A percentile compares a stretch with the other conserved stretches of the same genome.
Evolutionary conservation across 2,329 filamentous ascomycete genomes (phyloP).

Genomic region (Xylariaceae sp.): DNA sequence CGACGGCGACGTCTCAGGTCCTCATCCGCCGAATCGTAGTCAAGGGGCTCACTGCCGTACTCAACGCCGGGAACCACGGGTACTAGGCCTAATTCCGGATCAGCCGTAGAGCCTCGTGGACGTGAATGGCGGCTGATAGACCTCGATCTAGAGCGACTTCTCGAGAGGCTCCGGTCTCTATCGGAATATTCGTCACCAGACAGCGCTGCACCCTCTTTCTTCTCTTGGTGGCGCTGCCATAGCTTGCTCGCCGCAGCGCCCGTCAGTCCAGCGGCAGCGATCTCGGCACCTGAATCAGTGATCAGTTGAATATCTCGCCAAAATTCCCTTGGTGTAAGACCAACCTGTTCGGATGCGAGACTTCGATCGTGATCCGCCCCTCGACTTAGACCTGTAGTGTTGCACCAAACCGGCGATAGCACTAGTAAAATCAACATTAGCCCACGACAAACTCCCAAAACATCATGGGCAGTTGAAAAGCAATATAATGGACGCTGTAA

Average conservation of each 20-base stretch:
- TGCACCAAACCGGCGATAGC: constrained; percentile 52
- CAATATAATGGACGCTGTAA: background rate
- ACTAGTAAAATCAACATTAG: constrained; percentile 23
- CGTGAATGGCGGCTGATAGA: constrained; percentile 33
- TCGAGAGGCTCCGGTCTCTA: constrained; percentile 41
- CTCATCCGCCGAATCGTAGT: constrained; percentile 43
- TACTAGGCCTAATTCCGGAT: constrained; percentile 57
- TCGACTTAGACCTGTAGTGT: constrained; percentile 46
- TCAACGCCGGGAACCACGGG: constrained; percentile 39
- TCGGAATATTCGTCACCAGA: constrained; percentile 27
- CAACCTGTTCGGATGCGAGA: constrained; percentile 36
- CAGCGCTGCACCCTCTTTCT: constrained; percentile 41
- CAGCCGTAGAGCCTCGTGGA: constrained; percentile 45
- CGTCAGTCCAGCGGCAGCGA: constrained; percentile 52
- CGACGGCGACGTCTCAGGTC: constrained; percentile 32
- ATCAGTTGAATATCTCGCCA: constrained; percentile 6
- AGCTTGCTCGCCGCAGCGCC: constrained; percentile 54
- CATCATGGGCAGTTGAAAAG: background rate
- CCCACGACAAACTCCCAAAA: background rate
- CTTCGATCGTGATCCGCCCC: constrained; percentile 32
- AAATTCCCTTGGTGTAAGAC: constrained; percentile 3
- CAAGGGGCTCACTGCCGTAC: constrained; percentile 53
- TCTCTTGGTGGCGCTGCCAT: constrained; percentile 53
- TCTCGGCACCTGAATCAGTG: constrained; percentile 37
- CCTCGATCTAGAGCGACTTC: constrained; percentile 26